Base-by-base conservation (phyloP, 805 yeast genomes). In the Saturnispora galanensis region DNA sequence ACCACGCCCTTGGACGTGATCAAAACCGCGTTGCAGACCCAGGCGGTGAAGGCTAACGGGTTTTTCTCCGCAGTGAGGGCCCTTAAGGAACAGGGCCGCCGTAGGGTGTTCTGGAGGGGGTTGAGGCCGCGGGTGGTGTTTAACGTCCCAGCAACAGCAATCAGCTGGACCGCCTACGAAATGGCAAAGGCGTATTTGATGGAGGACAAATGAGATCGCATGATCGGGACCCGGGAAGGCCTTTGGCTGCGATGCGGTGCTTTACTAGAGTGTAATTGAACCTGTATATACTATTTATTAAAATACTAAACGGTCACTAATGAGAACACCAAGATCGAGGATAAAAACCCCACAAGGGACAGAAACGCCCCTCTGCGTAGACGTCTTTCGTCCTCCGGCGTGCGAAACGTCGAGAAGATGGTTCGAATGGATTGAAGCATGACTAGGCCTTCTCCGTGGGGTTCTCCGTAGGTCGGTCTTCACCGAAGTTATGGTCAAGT, bases 161-260 rank as follows among this genome's bases (percentile, higher is more conserved):
- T 90, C 50, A 81, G 95, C 52, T 90, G 97, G 97, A 90, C 97
- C 1, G 86, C 95, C 26, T 90, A 90, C 64, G 98, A 90, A 63
- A 85, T 89, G 90, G 97, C 96, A 37, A 90, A 90, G 65, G 81
- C 77, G 52, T 71, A 81, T 26, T 18, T 42, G 15, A 42, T 36
- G 41, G 38, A 42, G 21, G 33, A 35, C 10, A 12, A 42, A 41
- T 15, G 42, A 31, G 37, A 8, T 8, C 21, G 17, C 15, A 13
- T 34, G 36, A n/a, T n/a, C n/a, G n/a, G n/a, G n/a, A n/a, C n/a
- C n/a, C n/a, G n/a, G n/a, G n/a, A n/a, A n/a, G n/a, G n/a, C n/a
- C n/a, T n/a, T n/a, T n/a, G 18, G 17, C 5, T 2, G 13, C 17
- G 8, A 16, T 34, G 12, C 9, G n/a, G 29, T 21, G 31, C 13